phyloP scores from a whole-genome alignment of 192 early-diverging fungal genomes.

The Entomortierella beljakovae region DNA sequence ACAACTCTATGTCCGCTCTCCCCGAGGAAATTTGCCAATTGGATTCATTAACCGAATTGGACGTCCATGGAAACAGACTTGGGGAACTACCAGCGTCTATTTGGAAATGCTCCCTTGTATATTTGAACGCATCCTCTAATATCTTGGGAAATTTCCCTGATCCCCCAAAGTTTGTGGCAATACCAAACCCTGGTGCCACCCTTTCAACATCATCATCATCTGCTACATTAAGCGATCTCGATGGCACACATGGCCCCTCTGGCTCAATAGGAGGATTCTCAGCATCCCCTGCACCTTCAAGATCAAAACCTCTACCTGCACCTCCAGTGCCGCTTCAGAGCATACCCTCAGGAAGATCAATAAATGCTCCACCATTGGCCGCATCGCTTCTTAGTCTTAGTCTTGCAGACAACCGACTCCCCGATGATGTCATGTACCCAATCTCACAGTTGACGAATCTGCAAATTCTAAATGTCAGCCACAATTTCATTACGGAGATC shows the following conservation, averaged over 20 bases:
- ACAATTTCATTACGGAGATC: slow-evolving; percentile 87
- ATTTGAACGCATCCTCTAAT: slow-evolving; percentile 87
- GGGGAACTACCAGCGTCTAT: slow-evolving; percentile 79
- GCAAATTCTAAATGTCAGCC: slow-evolving; percentile 81
- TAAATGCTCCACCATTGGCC: slow-evolving; percentile 63
- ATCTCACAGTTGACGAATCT: slow-evolving; percentile 81
- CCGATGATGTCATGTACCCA: slow-evolving; percentile 82
- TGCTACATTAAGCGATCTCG: not conserved
- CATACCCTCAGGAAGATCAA: slow-evolving; percentile 10
- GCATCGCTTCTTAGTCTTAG: slow-evolving; percentile 70
- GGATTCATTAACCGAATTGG: slow-evolving; percentile 68
- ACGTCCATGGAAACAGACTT: slow-evolving; percentile 84
- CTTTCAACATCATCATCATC: slow-evolving; percentile 8
- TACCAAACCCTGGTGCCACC: not conserved
- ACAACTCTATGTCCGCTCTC: slow-evolving; percentile 75
- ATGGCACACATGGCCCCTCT: not conserved
- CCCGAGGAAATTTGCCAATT: slow-evolving; percentile 78
- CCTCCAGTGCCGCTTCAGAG: slow-evolving; percentile 28
- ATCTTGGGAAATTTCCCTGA: slow-evolving; percentile 84
- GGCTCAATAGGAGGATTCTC: slow-evolving; percentile 25
- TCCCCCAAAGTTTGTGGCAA: slow-evolving; percentile 53
- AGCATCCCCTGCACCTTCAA: slow-evolving; percentile 56
- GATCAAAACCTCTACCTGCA: slow-evolving; percentile 59
- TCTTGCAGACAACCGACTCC: slow-evolving; percentile 87
- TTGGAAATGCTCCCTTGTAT: slow-evolving; percentile 77